Evolutionary conservation across 2,329 filamentous ascomycete genomes (phyloP).

Genomic region (Pseudogymnoascus sp.): DNA sequence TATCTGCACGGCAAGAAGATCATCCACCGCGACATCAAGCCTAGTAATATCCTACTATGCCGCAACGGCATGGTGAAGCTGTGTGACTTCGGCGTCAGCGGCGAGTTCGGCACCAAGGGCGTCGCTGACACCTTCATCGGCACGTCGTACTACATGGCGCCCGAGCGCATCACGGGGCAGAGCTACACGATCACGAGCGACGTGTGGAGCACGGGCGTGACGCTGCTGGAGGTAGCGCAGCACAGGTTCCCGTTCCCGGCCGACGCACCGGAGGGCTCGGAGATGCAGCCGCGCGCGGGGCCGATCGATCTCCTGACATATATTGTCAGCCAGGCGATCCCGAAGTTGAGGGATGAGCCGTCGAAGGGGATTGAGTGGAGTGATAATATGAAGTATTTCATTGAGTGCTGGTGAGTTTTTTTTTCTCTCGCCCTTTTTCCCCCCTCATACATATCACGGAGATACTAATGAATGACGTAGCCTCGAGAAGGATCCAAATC

Average conservation of each 20-base stretch:
- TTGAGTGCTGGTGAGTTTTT: slow-evolving; percentile 86
- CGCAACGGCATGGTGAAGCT: slow-evolving; percentile 91
- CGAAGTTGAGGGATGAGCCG: slow-evolving; percentile 90
- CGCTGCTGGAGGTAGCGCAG: slow-evolving; percentile 96
- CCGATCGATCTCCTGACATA: slow-evolving; percentile 94
- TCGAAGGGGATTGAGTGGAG: slow-evolving; percentile 88
- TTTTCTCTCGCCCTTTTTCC: neutral
- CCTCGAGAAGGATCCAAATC: slow-evolving; percentile 82
- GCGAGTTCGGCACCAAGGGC: slow-evolving; percentile 96
- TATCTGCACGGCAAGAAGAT: slow-evolving; percentile 95
- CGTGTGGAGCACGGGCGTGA: slow-evolving; percentile 96
- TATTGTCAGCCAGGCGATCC: slow-evolving; percentile 91
- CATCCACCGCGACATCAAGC: slow-evolving; percentile 98
- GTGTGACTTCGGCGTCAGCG: slow-evolving; percentile 95
- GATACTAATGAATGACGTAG: slow-evolving; percentile 36
- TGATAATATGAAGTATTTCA: slow-evolving; percentile 97
- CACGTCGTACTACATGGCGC: slow-evolving; percentile 98
- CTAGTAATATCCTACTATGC: slow-evolving; percentile 90
- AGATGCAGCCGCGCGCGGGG: slow-evolving; percentile 87
- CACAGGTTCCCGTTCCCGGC: slow-evolving; percentile 97
- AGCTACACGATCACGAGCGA: slow-evolving; percentile 98
- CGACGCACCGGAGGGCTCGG: slow-evolving; percentile 88
- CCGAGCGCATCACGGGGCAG: slow-evolving; percentile 93
- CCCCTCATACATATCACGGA: neutral
- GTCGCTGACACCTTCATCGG: slow-evolving; percentile 99